These are phyloP conservation scores for Cryphonectria parasitica DNA, from an alignment of 2,329 filamentous ascomycete genomes.

Conservation along the genomic window DNA sequence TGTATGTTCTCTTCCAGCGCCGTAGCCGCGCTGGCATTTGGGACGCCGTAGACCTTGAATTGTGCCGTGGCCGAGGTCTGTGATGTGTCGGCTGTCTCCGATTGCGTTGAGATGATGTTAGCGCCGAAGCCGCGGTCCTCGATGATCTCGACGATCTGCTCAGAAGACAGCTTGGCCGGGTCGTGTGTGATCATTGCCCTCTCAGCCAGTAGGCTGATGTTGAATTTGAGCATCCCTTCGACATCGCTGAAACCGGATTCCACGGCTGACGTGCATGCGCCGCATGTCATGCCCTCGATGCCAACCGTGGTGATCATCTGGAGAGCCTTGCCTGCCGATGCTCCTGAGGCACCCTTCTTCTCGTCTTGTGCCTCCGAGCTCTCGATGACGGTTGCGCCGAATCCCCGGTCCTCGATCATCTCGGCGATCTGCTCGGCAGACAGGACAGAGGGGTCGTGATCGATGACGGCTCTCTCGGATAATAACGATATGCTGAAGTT, in stretches of 20 bases:
- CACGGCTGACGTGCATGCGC: slow-evolving; percentile 91
- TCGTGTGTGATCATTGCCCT: slow-evolving; percentile 88
- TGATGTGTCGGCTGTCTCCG: slow-evolving; percentile 59
- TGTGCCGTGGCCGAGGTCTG: slow-evolving; percentile 64
- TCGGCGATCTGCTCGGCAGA: slow-evolving; percentile 58
- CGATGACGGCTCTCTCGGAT: slow-evolving; percentile 82
- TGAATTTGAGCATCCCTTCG: slow-evolving; percentile 83
- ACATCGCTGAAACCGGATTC: slow-evolving; percentile 79
- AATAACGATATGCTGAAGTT: slow-evolving; percentile 82
- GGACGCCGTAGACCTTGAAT: slow-evolving; percentile 82
- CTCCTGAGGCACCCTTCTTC: slow-evolving; percentile 38
- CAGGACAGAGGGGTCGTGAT: slow-evolving; percentile 68
- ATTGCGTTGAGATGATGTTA: slow-evolving; percentile 74
- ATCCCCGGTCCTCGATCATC: slow-evolving; percentile 73
- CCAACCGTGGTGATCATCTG: slow-evolving; percentile 79
- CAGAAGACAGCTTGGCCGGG: slow-evolving; percentile 67
- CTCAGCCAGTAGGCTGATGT: slow-evolving; percentile 92
- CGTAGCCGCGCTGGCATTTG: slow-evolving; percentile 72
- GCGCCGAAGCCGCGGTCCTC: slow-evolving; percentile 92
- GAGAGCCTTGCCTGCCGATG: slow-evolving; percentile 42
- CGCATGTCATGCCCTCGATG: slow-evolving; percentile 97
- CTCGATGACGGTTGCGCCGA: slow-evolving; percentile 78
- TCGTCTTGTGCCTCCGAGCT: slow-evolving; percentile 56
- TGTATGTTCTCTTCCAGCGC: slow-evolving; percentile 71
- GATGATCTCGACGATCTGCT: slow-evolving; percentile 79